Percentiles rank a stretch among this genome's conserved stretches.
Conservation (phyloP, 768 basidiomycete species). For the Crassisporium funariophilum region DNA sequence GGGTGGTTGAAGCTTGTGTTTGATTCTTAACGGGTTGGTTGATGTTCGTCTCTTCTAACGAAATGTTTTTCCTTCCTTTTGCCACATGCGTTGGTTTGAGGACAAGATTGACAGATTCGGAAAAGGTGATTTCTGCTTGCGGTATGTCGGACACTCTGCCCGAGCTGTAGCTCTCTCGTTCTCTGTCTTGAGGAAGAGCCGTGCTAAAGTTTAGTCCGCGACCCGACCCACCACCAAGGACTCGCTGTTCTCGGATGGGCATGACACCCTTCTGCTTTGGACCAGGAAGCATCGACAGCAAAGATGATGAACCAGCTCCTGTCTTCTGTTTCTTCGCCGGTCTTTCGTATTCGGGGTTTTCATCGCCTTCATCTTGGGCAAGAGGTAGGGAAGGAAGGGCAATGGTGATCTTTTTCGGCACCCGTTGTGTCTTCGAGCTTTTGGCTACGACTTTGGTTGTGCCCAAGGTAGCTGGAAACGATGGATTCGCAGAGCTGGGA, state of each 20-base stretch:
- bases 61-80: conserved; percentile 62
- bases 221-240: conserved; percentile 65
- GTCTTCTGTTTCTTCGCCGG: conserved; percentile 64
- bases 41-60: conserved; percentile 43
- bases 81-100: conserved; percentile 61
- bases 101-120: conserved; percentile 41
- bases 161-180: conserved; percentile 12
- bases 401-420: conserved; percentile 63
- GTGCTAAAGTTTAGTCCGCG: conserved; percentile 64
- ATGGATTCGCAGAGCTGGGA: conserved; percentile 31
- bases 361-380: conserved; percentile 36
- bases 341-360: conserved; percentile 38
- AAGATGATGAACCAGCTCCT: conserved; percentile 62
- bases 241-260: conserved; percentile 45
- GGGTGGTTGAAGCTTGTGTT: conserved; percentile 26
- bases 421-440: conserved; percentile 42
- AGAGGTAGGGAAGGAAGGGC: conserved; percentile 49
- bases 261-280: conserved; percentile 62
- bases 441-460: conserved; percentile 13
- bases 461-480: conserved; percentile 12
- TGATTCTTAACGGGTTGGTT: conserved; percentile 13
- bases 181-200: conserved; percentile 17
- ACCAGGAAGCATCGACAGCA: conserved; percentile 74
- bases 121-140: not conserved
- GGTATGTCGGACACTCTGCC: too few relatives aligned